Evolutionary conservation across 192 early-diverging fungal genomes (phyloP).

Genomic region (Haplosporangium gracile): DNA sequence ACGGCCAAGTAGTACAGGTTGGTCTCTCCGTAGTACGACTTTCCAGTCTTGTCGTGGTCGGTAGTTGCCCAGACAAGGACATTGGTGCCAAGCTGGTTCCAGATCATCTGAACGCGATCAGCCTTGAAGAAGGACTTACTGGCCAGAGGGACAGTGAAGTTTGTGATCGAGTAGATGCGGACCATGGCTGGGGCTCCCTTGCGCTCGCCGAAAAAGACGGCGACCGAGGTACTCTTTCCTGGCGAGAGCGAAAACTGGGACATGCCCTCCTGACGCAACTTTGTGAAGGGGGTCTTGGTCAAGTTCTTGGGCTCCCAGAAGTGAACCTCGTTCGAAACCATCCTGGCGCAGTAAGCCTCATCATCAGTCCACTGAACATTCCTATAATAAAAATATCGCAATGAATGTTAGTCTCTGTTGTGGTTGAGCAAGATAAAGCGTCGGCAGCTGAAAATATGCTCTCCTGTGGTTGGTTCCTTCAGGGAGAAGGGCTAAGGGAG

Average conservation of each 20-base stretch:
- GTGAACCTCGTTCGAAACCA: conserved; percentile 90
- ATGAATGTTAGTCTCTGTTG: background rate
- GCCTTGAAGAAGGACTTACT: conserved; percentile 97
- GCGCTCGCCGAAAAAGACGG: conserved; percentile 91
- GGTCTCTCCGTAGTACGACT: conserved; percentile 98
- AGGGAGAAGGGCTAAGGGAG: background rate
- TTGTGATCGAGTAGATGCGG: conserved; percentile 86
- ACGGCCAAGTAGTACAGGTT: conserved; percentile 92
- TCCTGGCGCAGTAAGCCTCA: conserved; percentile 88
- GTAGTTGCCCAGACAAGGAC: conserved; percentile 93
- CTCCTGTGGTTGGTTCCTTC: conserved; percentile 3
- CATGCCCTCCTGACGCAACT: conserved; percentile 83
- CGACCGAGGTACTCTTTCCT: conserved; percentile 84
- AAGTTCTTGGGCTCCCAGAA: conserved; percentile 82
- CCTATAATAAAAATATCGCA: conserved; percentile 55
- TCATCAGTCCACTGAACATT: conserved; percentile 96
- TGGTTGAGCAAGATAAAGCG: background rate
- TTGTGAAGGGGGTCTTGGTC: conserved; percentile 65
- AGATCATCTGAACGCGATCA: conserved; percentile 92
- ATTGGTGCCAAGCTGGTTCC: conserved; percentile 92
- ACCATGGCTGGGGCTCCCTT: conserved; percentile 89
- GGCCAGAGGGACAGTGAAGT: conserved; percentile 77
- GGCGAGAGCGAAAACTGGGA: conserved; percentile 90
- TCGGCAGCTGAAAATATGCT: background rate
- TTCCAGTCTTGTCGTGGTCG: conserved; percentile 95